These are phyloP conservation scores for Effrenium voratum DNA, from an alignment of 73 alveolate species.

Conservation along the genomic window DNA sequence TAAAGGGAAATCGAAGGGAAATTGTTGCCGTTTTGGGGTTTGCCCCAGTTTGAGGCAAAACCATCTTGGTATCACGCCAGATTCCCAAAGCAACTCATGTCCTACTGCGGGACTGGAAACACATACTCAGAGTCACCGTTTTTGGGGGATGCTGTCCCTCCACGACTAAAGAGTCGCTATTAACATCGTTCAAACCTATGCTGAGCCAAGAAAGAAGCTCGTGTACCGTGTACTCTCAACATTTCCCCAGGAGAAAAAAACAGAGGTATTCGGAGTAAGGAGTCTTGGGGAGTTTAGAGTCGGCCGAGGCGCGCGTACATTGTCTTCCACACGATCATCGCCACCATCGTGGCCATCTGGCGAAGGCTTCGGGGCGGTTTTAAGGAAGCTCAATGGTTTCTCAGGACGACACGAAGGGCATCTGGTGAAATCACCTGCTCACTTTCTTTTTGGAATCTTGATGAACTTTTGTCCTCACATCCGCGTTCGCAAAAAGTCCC, in stretches of 20 bases:
- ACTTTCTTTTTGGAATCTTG: no score
- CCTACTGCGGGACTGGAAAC: no score
- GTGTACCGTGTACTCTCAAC: background rate
- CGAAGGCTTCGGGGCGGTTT: background rate
- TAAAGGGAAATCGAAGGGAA: no score
- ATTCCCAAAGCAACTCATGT: no score
- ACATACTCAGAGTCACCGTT: background rate
- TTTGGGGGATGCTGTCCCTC: background rate
- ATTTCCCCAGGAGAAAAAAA: no score
- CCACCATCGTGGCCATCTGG: slow-evolving; percentile 40
- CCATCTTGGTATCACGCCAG: no score
- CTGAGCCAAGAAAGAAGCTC: background rate
- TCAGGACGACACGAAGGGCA: background rate
- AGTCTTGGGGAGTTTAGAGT: no score
- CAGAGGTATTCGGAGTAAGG: no score
- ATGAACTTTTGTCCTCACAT: no score
- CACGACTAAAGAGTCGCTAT: background rate
- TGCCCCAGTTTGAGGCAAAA: no score
- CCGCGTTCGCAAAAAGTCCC: background rate
- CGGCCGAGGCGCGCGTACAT: background rate
- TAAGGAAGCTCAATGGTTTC: background rate
- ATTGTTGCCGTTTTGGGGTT: no score
- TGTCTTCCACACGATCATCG: slow-evolving; percentile 30
- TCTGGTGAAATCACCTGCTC: background rate
- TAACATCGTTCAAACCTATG: background rate